phyloP scores from a whole-genome alignment of 2,329 filamentous ascomycete species.

The Alternaria sp. region DNA sequence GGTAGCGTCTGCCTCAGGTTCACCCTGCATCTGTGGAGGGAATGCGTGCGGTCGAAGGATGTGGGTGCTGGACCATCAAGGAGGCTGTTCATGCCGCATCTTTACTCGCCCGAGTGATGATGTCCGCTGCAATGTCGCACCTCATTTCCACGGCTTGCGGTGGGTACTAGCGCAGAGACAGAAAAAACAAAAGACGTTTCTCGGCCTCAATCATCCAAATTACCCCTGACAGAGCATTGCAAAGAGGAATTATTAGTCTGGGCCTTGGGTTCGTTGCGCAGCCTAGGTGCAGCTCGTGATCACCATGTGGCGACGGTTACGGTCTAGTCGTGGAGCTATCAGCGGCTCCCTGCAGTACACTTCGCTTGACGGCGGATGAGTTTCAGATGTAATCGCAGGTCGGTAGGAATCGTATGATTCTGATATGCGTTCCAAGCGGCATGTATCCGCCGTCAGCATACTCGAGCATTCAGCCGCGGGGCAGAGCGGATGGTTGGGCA shows the following conservation, averaged over 20 bases:
- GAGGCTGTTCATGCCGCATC: background rate
- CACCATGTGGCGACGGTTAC: background rate
- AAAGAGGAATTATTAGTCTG: background rate
- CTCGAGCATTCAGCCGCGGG: conserved; percentile 1
- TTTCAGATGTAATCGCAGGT: conserved; percentile 12
- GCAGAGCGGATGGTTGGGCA: conserved; percentile 9
- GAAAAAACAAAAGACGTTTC: background rate
- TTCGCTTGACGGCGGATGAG: conserved; percentile 11
- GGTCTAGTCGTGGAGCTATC: conserved; percentile 5
- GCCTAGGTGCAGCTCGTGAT: conserved; percentile 4
- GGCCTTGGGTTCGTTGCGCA: conserved; percentile 8
- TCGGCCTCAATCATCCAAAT: background rate
- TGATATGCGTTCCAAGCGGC: conserved; percentile 3
- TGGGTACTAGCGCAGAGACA: background rate
- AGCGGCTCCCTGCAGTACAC: conserved; percentile 17
- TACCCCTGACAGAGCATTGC: background rate
- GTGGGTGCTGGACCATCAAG: background rate
- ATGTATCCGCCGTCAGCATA: background rate
- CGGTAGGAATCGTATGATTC: conserved; percentile 11
- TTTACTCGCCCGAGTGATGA: background rate
- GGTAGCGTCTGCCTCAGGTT: conserved; percentile 7
- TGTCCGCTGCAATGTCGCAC: conserved; percentile 5
- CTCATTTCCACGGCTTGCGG: background rate
- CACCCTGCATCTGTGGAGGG: conserved; percentile 2
- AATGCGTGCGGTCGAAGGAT: background rate